Evolutionary conservation across 306 rosid species (phyloP).

Genomic region (Rosa persica): DNA sequence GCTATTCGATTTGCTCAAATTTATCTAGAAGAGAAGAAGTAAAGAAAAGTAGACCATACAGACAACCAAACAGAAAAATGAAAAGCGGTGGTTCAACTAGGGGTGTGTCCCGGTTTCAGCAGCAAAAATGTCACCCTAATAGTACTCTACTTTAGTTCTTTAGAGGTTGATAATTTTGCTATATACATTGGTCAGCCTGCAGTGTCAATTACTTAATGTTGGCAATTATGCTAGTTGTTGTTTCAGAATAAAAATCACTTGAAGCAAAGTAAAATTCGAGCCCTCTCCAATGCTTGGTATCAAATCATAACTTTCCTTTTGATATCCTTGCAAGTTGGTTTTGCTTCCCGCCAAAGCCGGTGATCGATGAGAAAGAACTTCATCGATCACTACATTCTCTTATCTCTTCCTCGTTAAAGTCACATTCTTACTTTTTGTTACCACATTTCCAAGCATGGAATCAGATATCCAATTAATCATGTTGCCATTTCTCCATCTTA

Average conservation of each 20-base stretch:
- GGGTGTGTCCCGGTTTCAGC: too few relatives aligned
- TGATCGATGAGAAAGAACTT: background rate
- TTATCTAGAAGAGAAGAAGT: too few relatives aligned
- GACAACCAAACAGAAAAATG: too few relatives aligned
- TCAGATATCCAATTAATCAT: background rate
- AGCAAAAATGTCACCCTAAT: too few relatives aligned
- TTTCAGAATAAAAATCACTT: conserved; percentile 13
- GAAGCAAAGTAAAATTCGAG: conserved; percentile 37
- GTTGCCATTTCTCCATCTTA: background rate
- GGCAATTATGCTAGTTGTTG: background rate
- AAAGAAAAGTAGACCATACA: too few relatives aligned
- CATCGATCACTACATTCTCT: background rate
- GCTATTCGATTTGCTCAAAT: too few relatives aligned
- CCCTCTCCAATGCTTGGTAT: conserved; percentile 6
- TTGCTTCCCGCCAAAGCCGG: background rate
- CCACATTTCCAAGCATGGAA: conserved; percentile 40
- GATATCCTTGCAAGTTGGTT: conserved; percentile 2
- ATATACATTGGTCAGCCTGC: background rate
- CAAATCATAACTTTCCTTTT: conserved; percentile 10
- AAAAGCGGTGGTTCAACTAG: too few relatives aligned
- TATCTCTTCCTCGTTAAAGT: background rate
- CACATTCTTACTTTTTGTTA: conserved; percentile 18
- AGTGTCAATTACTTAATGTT: background rate
- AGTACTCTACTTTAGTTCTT: background rate
- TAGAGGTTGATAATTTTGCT: background rate